A percentile compares a stretch with the other conserved stretches of the same genome.
Evolutionary conservation across 2,329 filamentous ascomycete species (phyloP).

Genomic region (Epichloe typhina): DNA sequence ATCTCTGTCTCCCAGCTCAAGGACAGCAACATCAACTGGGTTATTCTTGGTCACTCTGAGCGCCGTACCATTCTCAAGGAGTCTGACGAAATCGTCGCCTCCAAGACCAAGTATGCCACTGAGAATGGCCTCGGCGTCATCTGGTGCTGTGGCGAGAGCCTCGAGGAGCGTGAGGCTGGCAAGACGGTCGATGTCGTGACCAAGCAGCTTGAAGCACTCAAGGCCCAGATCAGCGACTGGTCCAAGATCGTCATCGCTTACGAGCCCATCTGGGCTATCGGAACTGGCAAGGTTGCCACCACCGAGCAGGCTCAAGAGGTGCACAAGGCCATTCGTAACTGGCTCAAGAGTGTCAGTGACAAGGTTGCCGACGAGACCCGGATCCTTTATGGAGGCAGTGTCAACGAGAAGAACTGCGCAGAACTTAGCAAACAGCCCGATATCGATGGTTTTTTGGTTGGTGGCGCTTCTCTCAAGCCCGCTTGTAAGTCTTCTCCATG

Average conservation of each 20-base stretch:
- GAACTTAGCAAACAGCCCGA: conserved; percentile 86
- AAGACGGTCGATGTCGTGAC: conserved; percentile 82
- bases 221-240: conserved; percentile 72
- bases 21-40: conserved; percentile 80
- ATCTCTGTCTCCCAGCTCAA: conserved; percentile 85
- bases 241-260: conserved; percentile 91
- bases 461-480: conserved; percentile 92
- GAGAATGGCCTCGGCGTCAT: conserved; percentile 83
- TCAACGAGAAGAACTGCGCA: conserved; percentile 95
- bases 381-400: conserved; percentile 92
- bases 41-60: conserved; percentile 89
- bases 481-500: conserved; percentile 51
- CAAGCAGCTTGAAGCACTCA: conserved; percentile 71
- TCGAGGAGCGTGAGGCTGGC: conserved; percentile 78
- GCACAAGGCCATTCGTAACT: conserved; percentile 80
- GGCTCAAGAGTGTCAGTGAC: conserved; percentile 68
- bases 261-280: conserved; percentile 95
- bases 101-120: conserved; percentile 87
- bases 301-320: conserved; percentile 88
- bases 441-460: conserved; percentile 96
- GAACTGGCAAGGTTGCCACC: conserved; percentile 85
- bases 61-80: conserved; percentile 82
- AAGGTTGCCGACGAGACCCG: conserved; percentile 73
- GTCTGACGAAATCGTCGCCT: conserved; percentile 70
- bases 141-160: conserved; percentile 91